Base-by-base conservation (phyloP, 768 basidiomycete genomes). In the Steccherinum ochraceum region DNA sequence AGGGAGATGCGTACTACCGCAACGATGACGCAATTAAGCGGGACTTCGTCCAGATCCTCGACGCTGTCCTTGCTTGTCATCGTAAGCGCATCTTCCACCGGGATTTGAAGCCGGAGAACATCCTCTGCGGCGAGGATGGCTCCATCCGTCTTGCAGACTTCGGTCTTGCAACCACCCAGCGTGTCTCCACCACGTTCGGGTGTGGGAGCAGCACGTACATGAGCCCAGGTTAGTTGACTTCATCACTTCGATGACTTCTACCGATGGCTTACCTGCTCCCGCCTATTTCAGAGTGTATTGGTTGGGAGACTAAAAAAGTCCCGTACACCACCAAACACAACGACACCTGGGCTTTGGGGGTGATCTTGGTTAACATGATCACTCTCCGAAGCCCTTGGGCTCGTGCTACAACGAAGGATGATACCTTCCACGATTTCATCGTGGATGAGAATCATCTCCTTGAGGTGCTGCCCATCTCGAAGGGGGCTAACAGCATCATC, bases 71-170 rank as follows among this genome's bases (percentile, higher is more conserved):
- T 44, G 70, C 73, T 56, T 76, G 74, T 60, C 80, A 82, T 58
- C 54, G 62, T 44, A 62, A 70, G 44, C 70, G 72, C 39, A 70
- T 81, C 69, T 98, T 94, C 69, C 96, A 98, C 69, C 89, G 96
- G 39, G 96, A 99, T 67, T 93, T 99, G 86, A 99, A 99, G 70
- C 96, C 96, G 24, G 96, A 99, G 67, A 99, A 99, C 62, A 85
- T 98, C 18, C 82, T 99, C 39, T 70, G 68, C 53, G 66, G 60
- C 67, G 39, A 61, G 72, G 52, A 75, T 50, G 74, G 73, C 18
- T 58, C 60, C 48, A 66, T 77, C 52, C 67, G 69, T 45, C 57
- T 81, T 26, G 70, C 75, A 23, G 79, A 81, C 65, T 78, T 75
- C 59, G 64, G 64, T 21, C 56, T 64, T 46, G 53, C 61, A 24